Evolutionary conservation across 1,284 basidiomycete genomes (phyloP).

Genomic region (Trichosporon faecale): DNA sequence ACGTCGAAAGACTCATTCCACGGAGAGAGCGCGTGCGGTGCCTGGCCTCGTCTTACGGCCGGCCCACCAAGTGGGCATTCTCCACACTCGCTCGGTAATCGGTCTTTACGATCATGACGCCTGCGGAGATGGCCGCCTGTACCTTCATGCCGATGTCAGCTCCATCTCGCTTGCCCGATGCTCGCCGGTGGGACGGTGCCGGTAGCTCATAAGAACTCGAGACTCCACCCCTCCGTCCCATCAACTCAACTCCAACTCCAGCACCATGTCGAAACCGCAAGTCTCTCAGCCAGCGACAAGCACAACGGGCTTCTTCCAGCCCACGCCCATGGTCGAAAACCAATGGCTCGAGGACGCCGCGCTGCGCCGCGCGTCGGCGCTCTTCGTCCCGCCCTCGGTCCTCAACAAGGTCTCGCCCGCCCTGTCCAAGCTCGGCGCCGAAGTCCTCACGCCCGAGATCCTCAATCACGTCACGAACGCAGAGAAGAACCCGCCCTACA

Average conservation of each 20-base stretch:
- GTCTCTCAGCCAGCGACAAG: neutral
- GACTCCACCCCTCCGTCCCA: neutral
- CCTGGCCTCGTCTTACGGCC: neutral
- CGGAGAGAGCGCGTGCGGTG: neutral
- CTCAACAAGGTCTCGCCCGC: neutral
- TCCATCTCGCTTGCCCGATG: neutral
- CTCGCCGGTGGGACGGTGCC: neutral
- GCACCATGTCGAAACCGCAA: neutral
- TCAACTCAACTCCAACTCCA: too few species aligned
- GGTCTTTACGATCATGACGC: neutral
- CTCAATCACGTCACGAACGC: constrained; percentile 18
- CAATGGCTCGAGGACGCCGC: constrained; percentile 17
- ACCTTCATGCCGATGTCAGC: neutral
- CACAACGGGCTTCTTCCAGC: constrained; percentile 22
- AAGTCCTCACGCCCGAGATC: constrained; percentile 11
- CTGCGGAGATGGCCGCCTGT: neutral
- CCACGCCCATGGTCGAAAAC: constrained; percentile 14
- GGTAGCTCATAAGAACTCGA: neutral
- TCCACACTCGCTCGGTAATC: neutral
- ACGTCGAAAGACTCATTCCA: neutral
- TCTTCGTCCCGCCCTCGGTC: constrained; percentile 10
- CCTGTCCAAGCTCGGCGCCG: constrained; percentile 9
- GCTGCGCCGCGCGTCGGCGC: constrained; percentile 13
- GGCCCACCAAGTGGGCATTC: neutral
- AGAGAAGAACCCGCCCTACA: constrained; percentile 21